phyloP scores from a whole-genome alignment of 2,329 filamentous ascomycete species.

The Pseudocercospora vitis region DNA sequence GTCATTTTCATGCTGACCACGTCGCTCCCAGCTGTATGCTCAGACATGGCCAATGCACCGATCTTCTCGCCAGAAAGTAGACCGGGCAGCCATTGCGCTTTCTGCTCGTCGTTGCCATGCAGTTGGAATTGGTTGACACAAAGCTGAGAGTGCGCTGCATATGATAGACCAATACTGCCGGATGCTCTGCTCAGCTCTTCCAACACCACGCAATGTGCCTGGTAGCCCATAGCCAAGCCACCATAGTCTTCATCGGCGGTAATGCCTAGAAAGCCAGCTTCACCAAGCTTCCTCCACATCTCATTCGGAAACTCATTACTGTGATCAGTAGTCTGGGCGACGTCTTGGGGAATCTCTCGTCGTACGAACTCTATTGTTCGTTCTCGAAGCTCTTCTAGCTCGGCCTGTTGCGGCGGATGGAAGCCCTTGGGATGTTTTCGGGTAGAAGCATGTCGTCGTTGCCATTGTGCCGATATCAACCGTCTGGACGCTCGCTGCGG shows the following conservation, averaged over 20 bases:
- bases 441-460: slow-evolving; percentile 53
- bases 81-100: slow-evolving; percentile 74
- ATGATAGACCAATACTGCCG: slow-evolving; percentile 77
- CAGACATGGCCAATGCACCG: slow-evolving; percentile 91
- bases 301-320: slow-evolving; percentile 83
- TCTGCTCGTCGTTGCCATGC: slow-evolving; percentile 79
- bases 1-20: slow-evolving; percentile 94
- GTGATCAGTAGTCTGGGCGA: slow-evolving; percentile 80
- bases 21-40: slow-evolving; percentile 86
- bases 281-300: slow-evolving; percentile 93
- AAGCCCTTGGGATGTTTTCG: slow-evolving; percentile 70
- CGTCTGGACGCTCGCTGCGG: slow-evolving; percentile 10
- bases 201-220: slow-evolving; percentile 93
- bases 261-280: slow-evolving; percentile 85
- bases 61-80: slow-evolving; percentile 78
- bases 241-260: slow-evolving; percentile 92
- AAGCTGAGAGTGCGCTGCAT: slow-evolving; percentile 92
- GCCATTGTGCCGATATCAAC: slow-evolving; percentile 21
- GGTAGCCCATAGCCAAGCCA: slow-evolving; percentile 88
- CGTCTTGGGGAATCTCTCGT: slow-evolving; percentile 79
- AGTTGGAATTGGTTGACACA: slow-evolving; percentile 96
- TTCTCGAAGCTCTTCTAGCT: slow-evolving; percentile 78
- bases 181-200: slow-evolving; percentile 90
- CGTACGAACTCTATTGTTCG: slow-evolving; percentile 84
- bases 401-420: slow-evolving; percentile 65